Evolutionary conservation across 805 yeast genomes (phyloP), one percentile per base, ranked within the genome.

Genomic region (Candida railenensis): DNA sequence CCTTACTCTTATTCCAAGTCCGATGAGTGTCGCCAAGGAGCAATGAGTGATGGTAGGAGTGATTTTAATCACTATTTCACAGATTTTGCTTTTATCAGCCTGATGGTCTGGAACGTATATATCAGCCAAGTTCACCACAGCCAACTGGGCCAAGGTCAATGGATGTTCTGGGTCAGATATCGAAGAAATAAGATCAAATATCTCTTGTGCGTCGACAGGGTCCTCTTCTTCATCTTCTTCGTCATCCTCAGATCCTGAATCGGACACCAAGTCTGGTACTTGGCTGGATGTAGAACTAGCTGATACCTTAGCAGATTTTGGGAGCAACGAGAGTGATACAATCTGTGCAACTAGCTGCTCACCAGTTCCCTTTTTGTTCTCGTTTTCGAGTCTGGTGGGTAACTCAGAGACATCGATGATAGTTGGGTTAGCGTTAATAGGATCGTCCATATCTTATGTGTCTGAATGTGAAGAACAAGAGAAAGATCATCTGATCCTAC

Each of bases 41-140:
- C 99, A 94, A 60, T 94, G 99, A 3, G 98, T 94, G 56, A 94
- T 92, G 0, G 99, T 94, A 1, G 99, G 99, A 0, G 99, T 94
- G 50, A 94, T 94, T 55, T 79, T 81, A 22, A 94, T 89, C 19
- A 81, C 58, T 0, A 94, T 89, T 51, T 85, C 88, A 0, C 94
- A 86, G 57, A 90, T 81, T 12, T 28, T 41, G 25, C 71, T 55
- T 34, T 59, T 58, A 43, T 77, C 73, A 1, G 43, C 43, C 34
- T 48, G 44, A 20, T 36, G 39, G 15, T 48, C 51, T 2, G 65
- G 71, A 2, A 94, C 89, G 34, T 69, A 64, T 48, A 94, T 94
- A 61, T 95, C 96, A 4, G 77, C 75, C 42, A 94, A 70, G 56
- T 89, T 90, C 1, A 94, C 96, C 37, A 94, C 97, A 0, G 97